Base-by-base conservation (phyloP, 208 protist genomes). In the Jaenimonas drosophilae region DNA sequence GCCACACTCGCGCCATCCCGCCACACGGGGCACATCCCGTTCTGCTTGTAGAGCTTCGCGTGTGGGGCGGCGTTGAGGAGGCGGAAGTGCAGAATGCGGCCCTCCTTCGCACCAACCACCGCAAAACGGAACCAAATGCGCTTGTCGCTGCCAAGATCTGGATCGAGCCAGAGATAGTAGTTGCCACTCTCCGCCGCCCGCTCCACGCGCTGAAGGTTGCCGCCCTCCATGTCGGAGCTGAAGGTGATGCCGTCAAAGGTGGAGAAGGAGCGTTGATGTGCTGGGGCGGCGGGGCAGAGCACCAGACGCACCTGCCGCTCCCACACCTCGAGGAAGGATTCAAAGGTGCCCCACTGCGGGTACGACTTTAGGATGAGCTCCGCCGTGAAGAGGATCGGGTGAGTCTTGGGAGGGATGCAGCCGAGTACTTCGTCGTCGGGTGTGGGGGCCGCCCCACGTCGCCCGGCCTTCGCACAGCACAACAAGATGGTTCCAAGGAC, bases 121-220 rank as follows among this genome's bases (percentile, higher is more conserved):
- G 77, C 60, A 57, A 93, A 93, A 40, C 78, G 80, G 54, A 90
- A 93, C 78, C 85, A 93, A 20, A 90, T 76, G 16, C 85, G 73
- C 60, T 93, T 88, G 44, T 76, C 70, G 49, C 76, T 80, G 16
- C 54, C 39, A 0, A 52, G 45, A 43, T 90, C 85, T 0, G 78
- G 70, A 43, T 90, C 80, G 19, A 90, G 61, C 78, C 80, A 93
- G n/a, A 93, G 48, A 1, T 64, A 63, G 54, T 58, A 90, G 27
- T 54, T 45, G 48, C 58, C 61, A 43, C 67, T 49, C 16, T 59
- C 40, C 5, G 57, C 54, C 14, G 36, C 29, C 14, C 67, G 64
- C 61, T 93, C 78, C n/a, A 90, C 77, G n/a, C 79, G 70, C 28
- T 59, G 55, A 25, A 93, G 50, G 42, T 93, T 93, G 12, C 85